These are phyloP conservation scores for Fusarium sp. DNA, from an alignment of 2,329 filamentous ascomycete species.

Conservation along the genomic window DNA sequence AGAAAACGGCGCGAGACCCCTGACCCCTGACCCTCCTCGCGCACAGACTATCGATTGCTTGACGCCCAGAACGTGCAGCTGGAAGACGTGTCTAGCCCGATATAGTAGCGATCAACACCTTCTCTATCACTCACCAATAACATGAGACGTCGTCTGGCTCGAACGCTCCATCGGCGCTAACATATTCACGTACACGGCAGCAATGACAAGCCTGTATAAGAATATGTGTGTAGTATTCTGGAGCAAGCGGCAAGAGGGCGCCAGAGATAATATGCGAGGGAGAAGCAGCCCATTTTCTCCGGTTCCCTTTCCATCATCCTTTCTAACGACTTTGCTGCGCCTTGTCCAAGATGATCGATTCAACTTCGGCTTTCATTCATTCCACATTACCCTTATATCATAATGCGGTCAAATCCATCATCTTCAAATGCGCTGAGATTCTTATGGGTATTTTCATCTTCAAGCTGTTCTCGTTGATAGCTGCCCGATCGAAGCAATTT, in stretches of 20 bases:
- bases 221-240: background rate
- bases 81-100: background rate
- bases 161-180: background rate
- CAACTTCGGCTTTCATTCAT: slow-evolving; percentile 12
- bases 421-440: slow-evolving; percentile 38
- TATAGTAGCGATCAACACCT: background rate
- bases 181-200: background rate
- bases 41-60: background rate
- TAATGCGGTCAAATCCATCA: slow-evolving; percentile 38
- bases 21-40: background rate
- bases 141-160: no score
- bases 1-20: no score
- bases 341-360: slow-evolving; percentile 24
- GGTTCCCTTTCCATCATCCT: no score
- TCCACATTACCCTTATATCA: slow-evolving; percentile 37
- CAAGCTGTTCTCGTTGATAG: slow-evolving; percentile 33
- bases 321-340: no score
- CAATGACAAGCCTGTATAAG: background rate
- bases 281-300: no score
- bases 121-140: background rate
- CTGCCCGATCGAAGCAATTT: slow-evolving; percentile 35
- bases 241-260: background rate
- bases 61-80: slow-evolving; percentile 7
- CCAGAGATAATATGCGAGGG: no score
- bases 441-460: slow-evolving; percentile 37